Evolutionary conservation across 83 land plant genomes (phyloP).

Genomic region (Thuja plicata): DNA sequence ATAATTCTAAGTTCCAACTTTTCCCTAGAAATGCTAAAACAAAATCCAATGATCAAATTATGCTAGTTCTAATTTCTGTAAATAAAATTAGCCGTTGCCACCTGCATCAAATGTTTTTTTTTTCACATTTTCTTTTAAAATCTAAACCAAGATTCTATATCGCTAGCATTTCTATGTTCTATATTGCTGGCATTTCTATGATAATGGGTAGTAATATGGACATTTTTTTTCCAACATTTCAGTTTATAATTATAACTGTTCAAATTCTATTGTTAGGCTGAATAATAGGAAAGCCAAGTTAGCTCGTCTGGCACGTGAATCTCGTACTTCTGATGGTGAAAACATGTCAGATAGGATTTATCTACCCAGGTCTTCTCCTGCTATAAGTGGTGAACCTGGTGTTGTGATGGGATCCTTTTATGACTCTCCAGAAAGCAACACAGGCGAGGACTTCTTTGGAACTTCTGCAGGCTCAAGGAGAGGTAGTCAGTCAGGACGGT

Average conservation of each 20-base stretch:
- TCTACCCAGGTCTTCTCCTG: conserved; percentile 22
- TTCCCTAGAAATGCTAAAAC: background rate
- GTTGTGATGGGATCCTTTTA: conserved; percentile 8
- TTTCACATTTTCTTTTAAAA: background rate
- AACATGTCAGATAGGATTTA: conserved; percentile 39
- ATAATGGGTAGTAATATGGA: background rate
- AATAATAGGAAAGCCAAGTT: conserved; percentile 87
- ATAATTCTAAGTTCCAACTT: background rate
- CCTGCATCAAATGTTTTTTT: background rate
- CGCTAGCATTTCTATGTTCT: background rate
- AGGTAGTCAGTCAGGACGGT: conserved; percentile 4
- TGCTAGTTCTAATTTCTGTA: background rate
- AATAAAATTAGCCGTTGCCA: background rate
- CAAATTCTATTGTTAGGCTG: conserved; percentile 45
- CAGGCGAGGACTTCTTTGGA: conserved; percentile 27
- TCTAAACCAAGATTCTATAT: background rate
- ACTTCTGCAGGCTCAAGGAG: conserved; percentile 13
- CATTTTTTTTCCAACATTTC: background rate
- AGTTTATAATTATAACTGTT: conserved; percentile 7
- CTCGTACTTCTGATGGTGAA: conserved; percentile 59
- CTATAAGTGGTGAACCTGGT: conserved; percentile 11
- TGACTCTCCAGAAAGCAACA: conserved; percentile 45
- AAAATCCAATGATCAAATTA: background rate
- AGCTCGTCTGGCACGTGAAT: conserved; percentile 73
- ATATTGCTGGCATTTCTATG: background rate